Evolutionary conservation across 1,284 basidiomycete genomes (phyloP), one percentile per base, ranked within the genome.

Genomic region (Sporisorium exsertum): DNA sequence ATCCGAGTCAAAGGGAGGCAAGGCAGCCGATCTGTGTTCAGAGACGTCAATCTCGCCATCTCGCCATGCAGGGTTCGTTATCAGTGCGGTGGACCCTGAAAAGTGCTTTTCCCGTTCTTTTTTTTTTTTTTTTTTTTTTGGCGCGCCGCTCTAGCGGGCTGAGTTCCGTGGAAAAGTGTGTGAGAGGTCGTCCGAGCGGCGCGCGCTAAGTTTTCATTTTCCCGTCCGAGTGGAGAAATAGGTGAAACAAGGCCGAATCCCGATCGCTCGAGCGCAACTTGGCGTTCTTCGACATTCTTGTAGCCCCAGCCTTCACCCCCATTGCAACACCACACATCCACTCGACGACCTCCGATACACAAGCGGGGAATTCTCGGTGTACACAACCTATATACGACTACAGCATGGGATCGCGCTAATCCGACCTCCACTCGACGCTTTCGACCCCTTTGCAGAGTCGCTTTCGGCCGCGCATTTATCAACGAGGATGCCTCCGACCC

Each of bases 61-160:
- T 32, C 3, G 45, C 47, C 64, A 69, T 69, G 67, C 67, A 69
- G 67, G 67, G 67, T 64, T 56, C 43, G 56, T 69, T 69, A 64
- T 69, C 67, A 40, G 58, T 20, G 18, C 27, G 9, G 9, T 59
- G 61, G 67, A 69, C 67, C 67, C 67, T 69, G 67, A 69, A 69
- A 69, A 58, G 35, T 32, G n/a, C 50, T 46, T 32, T n/a, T n/a
- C n/a, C n/a, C n/a, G n/a, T n/a, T n/a, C n/a, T 27, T 47, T 47
- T 58, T 58, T 40, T 35, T 49, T 33, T 29, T 12, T 22, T 37
- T 45, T 52, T 37, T 33, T 37, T 32, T 22, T n/a, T 32, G 27
- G 59, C 51, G 51, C 50, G 59, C 58, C 27, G 47, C 47, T 13
- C 5, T 32, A 15, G 15, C 26, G 26, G 43, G 66, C 66, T 63